Evolutionary conservation across 192 early-diverging fungal species (phyloP).

Genomic region (Jimgerdemannia lactiflua): DNA sequence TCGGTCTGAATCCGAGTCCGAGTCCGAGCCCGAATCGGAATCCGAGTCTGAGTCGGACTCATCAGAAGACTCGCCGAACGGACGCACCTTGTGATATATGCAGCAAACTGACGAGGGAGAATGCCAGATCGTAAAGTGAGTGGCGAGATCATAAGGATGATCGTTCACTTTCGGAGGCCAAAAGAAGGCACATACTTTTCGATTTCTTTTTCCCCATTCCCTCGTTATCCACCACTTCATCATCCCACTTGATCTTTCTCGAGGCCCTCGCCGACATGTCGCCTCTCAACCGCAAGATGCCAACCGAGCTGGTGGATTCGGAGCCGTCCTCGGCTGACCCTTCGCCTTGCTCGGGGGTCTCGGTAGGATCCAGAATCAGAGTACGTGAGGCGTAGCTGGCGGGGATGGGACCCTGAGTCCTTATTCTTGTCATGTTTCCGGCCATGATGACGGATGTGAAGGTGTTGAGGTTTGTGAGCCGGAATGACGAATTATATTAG

Average conservation of each 20-base stretch:
- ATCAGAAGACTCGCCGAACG: conserved; percentile 48
- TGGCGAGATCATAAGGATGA: background rate
- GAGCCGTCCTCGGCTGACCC: background rate
- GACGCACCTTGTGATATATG: conserved; percentile 63
- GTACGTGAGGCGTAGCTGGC: background rate
- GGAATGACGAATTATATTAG: background rate
- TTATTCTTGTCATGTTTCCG: background rate
- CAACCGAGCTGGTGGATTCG: background rate
- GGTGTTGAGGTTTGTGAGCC: background rate
- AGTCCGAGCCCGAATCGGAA: background rate
- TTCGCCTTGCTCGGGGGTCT: background rate
- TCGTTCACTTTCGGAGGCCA: background rate
- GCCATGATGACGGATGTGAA: background rate
- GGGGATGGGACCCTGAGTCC: background rate
- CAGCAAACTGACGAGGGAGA: conserved; percentile 55
- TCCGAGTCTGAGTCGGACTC: background rate
- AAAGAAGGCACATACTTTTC: conserved; percentile 46
- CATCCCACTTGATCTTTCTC: conserved; percentile 60
- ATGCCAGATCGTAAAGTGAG: background rate
- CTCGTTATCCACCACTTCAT: conserved; percentile 66
- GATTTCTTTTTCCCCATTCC: conserved; percentile 66
- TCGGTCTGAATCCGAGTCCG: background rate
- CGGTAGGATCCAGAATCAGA: background rate
- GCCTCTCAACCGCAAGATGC: background rate
- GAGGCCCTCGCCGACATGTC: conserved; percentile 1